Evolutionary conservation across 345 rosid genomes (phyloP).

Genomic region (Lagerstroemia speciosa): DNA sequence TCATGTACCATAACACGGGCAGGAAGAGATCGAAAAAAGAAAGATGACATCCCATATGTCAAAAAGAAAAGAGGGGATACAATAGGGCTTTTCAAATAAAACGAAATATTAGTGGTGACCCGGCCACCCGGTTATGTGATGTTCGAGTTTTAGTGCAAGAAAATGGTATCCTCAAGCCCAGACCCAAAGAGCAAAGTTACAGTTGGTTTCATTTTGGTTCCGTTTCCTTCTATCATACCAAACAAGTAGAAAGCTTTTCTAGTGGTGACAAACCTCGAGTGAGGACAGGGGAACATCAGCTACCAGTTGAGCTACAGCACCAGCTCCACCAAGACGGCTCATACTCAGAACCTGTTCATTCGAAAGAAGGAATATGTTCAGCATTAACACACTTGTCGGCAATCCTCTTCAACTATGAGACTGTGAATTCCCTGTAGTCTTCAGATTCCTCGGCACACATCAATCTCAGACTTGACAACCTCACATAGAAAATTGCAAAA

Average conservation of each 20-base stretch:
- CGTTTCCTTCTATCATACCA: too few species aligned
- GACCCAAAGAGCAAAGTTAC: too few species aligned
- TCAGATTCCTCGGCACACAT: slow-evolving; percentile 14
- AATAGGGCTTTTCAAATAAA: too few species aligned
- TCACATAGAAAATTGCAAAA: slow-evolving; percentile 16
- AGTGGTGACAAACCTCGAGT: slow-evolving; percentile 31
- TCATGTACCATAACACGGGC: neutral
- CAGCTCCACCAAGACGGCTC: slow-evolving; percentile 67
- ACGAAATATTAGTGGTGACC: neutral
- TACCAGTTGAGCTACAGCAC: slow-evolving; percentile 72
- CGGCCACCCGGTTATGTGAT: too few species aligned
- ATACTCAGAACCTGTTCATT: slow-evolving; percentile 56
- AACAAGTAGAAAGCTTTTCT: neutral
- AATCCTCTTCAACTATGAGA: neutral
- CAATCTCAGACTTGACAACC: slow-evolving; percentile 22
- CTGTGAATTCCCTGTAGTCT: neutral
- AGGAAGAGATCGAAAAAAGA: too few species aligned
- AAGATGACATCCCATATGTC: too few species aligned
- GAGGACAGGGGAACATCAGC: slow-evolving; percentile 56
- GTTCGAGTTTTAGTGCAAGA: too few species aligned
- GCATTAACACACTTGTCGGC: neutral
- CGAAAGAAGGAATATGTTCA: neutral
- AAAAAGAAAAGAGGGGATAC: too few species aligned
- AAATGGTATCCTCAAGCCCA: too few species aligned
- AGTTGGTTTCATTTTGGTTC: too few species aligned